A percentile compares a stretch with the other conserved stretches of the same genome.
phyloP scores from a whole-genome alignment of 257 asterid genomes.

The Przewalskia tangutica region DNA sequence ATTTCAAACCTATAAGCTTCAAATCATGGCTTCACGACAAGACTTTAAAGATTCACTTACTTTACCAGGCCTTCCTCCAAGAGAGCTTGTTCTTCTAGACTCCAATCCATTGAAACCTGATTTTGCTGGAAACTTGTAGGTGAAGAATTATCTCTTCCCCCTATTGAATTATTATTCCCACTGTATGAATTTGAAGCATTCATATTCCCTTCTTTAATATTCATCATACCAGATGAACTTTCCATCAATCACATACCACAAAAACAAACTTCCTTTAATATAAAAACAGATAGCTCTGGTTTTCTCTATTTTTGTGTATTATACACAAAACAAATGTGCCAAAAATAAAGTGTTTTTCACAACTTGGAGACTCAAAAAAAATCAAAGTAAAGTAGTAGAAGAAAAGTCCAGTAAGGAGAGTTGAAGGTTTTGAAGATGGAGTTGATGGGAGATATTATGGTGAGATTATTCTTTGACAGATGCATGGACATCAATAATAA shows the following conservation, averaged over 20 bases:
- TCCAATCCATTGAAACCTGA: constrained; percentile 87
- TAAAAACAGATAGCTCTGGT: background rate
- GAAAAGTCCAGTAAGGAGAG: background rate
- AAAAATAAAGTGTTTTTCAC: background rate
- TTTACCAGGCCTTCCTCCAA: constrained; percentile 57
- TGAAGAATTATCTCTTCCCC: constrained; percentile 1
- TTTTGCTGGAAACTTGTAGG: constrained; percentile 58
- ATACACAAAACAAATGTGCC: background rate
- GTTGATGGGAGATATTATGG: background rate
- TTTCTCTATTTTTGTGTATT: background rate
- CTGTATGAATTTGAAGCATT: background rate
- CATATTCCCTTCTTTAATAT: constrained; percentile 3
- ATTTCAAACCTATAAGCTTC: background rate
- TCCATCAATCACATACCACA: background rate
- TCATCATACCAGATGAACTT: background rate
- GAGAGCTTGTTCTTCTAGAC: constrained; percentile 59
- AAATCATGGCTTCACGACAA: background rate
- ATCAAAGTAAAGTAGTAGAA: background rate
- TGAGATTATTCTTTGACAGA: constrained; percentile 1
- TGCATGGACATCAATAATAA: constrained; percentile 4
- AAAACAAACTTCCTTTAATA: background rate
- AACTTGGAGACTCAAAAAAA: background rate
- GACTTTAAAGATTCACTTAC: constrained; percentile 25
- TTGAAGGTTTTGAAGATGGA: background rate
- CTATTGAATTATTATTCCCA: constrained; percentile 1